Evolutionary conservation across 1,139 yeast genomes (phyloP).

Genomic region (Hemisphaericaspora subhashii): DNA sequence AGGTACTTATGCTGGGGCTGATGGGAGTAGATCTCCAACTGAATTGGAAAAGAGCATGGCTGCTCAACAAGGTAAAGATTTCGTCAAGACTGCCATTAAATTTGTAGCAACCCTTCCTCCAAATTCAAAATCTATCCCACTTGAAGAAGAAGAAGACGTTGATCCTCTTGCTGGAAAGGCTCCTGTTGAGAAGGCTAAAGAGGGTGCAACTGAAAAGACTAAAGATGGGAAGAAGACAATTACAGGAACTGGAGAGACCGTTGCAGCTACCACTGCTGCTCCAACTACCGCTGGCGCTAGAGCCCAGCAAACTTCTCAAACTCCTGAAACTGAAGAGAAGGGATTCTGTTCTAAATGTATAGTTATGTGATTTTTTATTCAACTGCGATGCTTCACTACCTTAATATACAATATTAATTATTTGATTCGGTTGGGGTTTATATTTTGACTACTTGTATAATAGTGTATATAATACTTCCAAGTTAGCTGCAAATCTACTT

Average conservation of each 20-base stretch:
- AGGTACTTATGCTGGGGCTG: conserved; percentile 48
- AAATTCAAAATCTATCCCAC: conserved; percentile 6
- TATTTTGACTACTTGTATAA: too few relatives aligned
- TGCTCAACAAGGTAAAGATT: conserved; percentile 41
- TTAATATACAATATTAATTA: too few relatives aligned
- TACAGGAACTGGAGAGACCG: conserved; percentile 8
- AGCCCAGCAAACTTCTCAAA: conserved; percentile 21
- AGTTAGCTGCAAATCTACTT: too few relatives aligned
- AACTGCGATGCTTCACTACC: too few relatives aligned
- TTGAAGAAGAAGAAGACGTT: conserved; percentile 11
- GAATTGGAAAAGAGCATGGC: conserved; percentile 42
- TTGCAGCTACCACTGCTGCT: conserved; percentile 6
- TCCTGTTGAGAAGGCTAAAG: conserved; percentile 7
- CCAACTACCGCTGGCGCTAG: conserved; percentile 12
- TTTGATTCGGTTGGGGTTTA: too few relatives aligned
- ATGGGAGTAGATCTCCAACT: conserved; percentile 48
- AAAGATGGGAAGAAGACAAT: conserved; percentile 9
- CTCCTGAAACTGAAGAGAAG: conserved; percentile 22
- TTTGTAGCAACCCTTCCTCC: conserved; percentile 14
- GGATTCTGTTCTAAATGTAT: conserved; percentile 29
- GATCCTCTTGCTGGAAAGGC: conserved; percentile 10
- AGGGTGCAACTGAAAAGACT: conserved; percentile 13
- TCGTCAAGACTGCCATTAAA: conserved; percentile 36
- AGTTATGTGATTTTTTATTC: conserved; percentile 21
- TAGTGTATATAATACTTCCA: too few relatives aligned